These are phyloP conservation scores for Coccinonectria pachysandricola DNA, from an alignment of 2,329 filamentous ascomycete species.

Conservation along the genomic window DNA sequence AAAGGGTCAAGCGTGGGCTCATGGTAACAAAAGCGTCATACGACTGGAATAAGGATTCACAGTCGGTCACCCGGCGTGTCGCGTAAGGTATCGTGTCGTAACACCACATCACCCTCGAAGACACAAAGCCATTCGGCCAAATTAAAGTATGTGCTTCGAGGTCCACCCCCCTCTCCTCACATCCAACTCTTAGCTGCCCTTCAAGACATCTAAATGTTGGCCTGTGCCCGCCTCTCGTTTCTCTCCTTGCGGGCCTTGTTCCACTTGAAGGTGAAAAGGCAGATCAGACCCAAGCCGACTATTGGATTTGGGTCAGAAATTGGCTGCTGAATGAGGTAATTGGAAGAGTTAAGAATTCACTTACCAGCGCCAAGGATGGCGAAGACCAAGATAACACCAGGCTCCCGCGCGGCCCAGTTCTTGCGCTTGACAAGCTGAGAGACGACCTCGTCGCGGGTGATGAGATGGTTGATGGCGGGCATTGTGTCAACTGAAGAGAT, in stretches of 20 bases:
- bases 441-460: constrained; percentile 27
- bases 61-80: constrained; percentile 21
- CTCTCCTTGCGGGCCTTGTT: constrained; percentile 27
- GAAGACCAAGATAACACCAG: constrained; percentile 34
- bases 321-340: constrained; percentile 25
- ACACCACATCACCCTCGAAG: constrained; percentile 14
- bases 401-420: constrained; percentile 29
- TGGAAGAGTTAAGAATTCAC: constrained; percentile 8
- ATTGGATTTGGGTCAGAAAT: too few species aligned
- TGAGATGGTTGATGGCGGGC: constrained; percentile 31
- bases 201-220: too few species aligned
- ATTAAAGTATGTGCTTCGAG: constrained; percentile 11
- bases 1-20: too few species aligned
- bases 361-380: constrained; percentile 32
- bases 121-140: constrained; percentile 9
- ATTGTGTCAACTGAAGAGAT: constrained; percentile 25
- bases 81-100: constrained; percentile 16
- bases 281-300: too few species aligned
- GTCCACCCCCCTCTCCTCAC: constrained; percentile 15
- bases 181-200: constrained; percentile 7
- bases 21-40: constrained; percentile 14
- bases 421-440: constrained; percentile 30
- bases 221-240: too few species aligned
- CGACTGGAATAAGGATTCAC: constrained; percentile 19
- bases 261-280: constrained; percentile 23